Evolutionary conservation across 2,329 filamentous ascomycete genomes (phyloP).

Genomic region (Truncatella angustata): DNA sequence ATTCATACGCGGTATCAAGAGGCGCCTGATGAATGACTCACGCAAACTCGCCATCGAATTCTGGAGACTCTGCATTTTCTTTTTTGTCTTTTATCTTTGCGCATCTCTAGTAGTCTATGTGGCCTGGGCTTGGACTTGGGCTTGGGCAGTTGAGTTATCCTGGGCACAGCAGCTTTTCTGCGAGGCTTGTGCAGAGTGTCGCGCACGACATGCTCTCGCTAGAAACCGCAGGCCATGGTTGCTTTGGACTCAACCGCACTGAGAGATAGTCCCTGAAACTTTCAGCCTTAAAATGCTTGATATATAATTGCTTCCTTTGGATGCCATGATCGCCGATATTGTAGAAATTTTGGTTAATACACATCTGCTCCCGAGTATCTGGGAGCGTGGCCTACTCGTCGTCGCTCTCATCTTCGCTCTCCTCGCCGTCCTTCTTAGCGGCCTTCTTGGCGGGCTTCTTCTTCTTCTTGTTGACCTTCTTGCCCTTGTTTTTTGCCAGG

Average conservation of each 20-base stretch:
- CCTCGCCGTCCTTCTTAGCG: slow-evolving; percentile 32
- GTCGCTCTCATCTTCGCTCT: slow-evolving; percentile 11
- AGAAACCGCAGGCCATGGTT: too few species aligned
- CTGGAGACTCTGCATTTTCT: neutral
- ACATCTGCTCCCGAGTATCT: neutral
- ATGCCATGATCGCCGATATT: too few species aligned
- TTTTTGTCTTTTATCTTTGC: neutral
- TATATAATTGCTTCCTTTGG: too few species aligned
- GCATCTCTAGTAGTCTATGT: neutral
- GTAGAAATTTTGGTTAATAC: too few species aligned
- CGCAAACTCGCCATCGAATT: neutral
- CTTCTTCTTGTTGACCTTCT: slow-evolving; percentile 90
- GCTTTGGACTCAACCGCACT: too few species aligned
- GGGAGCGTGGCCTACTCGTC: slow-evolving; percentile 1
- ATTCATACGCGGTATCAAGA: neutral
- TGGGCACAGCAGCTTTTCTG: too few species aligned
- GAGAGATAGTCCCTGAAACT: too few species aligned
- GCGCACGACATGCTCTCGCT: too few species aligned
- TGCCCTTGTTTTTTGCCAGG: slow-evolving; percentile 80
- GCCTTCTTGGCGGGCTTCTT: slow-evolving; percentile 63
- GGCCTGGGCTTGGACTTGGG: neutral
- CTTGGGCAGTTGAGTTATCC: too few species aligned
- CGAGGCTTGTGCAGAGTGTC: too few species aligned
- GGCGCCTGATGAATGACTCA: neutral
- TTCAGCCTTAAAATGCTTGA: too few species aligned